Conservation (phyloP, 495 filamentous ascomycete species). For the Neurospora sp. region DNA sequence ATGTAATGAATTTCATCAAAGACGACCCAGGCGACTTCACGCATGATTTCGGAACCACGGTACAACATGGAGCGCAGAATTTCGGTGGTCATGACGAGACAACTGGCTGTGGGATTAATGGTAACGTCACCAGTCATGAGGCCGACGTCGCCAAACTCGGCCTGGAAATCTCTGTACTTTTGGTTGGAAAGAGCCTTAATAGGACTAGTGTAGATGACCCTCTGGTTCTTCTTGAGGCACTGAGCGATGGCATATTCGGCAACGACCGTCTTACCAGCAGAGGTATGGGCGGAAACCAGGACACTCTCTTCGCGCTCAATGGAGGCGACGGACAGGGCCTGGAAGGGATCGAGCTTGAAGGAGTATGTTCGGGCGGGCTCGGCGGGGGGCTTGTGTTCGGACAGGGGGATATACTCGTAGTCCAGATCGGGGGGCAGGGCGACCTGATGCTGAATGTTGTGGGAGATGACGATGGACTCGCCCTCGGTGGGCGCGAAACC, state of each 20-base stretch:
- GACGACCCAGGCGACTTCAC: conserved; percentile 93
- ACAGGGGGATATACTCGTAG: conserved; percentile 87
- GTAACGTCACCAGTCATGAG: conserved; percentile 99
- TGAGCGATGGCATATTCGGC: conserved; percentile 98
- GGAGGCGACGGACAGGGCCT: conserved; percentile 81
- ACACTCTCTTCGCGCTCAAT: conserved; percentile 95
- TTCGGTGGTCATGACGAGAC: conserved; percentile 98
- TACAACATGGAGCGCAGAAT: conserved; percentile 99
- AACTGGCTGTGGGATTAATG: conserved; percentile 96
- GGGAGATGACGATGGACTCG: conserved; percentile 67
- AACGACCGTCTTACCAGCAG: conserved; percentile 95
- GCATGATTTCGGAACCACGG: conserved; percentile 96
- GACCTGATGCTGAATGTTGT: conserved; percentile 98
- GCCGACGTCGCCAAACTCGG: conserved; percentile 93
- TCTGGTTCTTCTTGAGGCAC: conserved; percentile 90
- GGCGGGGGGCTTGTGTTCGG: conserved; percentile 76
- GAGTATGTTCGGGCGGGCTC: conserved; percentile 73
- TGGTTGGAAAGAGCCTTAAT: conserved; percentile 98
- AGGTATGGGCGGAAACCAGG: conserved; percentile 92
- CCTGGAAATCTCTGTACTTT: conserved; percentile 92
- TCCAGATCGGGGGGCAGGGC: conserved; percentile 72
- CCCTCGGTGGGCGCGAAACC: conserved; percentile 59
- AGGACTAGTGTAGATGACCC: conserved; percentile 97
- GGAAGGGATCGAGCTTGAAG: conserved; percentile 94
- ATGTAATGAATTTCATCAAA: conserved; percentile 99